phyloP scores from a whole-genome alignment of 106 monocot genomes.

The Dendrobium officinale region DNA sequence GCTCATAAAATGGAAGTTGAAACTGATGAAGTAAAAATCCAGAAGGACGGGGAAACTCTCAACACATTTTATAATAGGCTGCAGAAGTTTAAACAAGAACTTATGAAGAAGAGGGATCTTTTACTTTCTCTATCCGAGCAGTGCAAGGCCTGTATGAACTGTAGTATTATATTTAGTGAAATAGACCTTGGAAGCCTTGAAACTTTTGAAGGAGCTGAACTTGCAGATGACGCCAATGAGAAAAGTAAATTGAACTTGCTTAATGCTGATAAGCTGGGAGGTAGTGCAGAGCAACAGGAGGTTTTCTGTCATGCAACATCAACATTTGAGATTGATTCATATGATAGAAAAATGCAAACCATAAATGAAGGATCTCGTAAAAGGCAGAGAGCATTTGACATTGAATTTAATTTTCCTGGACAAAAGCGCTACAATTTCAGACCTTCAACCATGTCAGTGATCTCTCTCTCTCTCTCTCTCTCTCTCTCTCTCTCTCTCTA shows the following conservation, averaged over 20 bases:
- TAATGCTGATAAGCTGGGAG: neutral
- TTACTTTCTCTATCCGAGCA: neutral
- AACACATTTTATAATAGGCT: neutral
- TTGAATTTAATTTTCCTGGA: neutral
- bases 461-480: neutral
- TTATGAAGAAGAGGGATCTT: conserved; percentile 1
- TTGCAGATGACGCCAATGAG: neutral
- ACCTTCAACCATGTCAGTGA: conserved; percentile 3
- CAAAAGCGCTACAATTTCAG: conserved; percentile 8
- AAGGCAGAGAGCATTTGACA: conserved; percentile 7
- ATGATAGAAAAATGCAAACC: neutral
- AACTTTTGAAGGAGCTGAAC: neutral
- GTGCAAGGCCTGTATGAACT: neutral
- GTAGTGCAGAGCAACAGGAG: neutral
- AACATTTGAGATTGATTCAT: neutral
- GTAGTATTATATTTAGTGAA: neutral
- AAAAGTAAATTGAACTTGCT: conserved; percentile 2
- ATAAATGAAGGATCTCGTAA: neutral
- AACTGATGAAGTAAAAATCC: neutral
- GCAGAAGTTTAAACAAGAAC: neutral
- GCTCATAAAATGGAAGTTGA: conserved; percentile 1
- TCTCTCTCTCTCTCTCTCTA: too few species aligned
- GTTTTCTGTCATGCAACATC: neutral
- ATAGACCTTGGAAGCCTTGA: neutral
- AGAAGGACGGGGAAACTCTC: conserved; percentile 1